Conservation (phyloP, 2,329 filamentous ascomycete genomes). For the Dactylella cylindrospora region DNA sequence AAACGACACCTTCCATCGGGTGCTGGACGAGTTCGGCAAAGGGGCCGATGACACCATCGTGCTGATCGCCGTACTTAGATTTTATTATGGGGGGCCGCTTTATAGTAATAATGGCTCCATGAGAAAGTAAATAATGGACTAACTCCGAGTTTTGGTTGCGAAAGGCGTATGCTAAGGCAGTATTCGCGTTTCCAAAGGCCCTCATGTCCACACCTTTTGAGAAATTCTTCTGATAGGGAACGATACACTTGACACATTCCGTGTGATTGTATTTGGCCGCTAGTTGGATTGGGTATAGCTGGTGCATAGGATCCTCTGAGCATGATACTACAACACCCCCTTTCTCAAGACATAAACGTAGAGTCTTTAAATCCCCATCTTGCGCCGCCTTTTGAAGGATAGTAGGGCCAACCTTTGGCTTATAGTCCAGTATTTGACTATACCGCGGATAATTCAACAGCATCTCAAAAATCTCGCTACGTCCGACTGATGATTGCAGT, state of each 20-base stretch:
- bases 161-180: slow-evolving; percentile 17
- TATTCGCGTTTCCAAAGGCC: neutral
- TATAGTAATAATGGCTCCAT: too few relatives aligned
- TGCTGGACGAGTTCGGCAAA: too few relatives aligned
- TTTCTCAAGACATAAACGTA: neutral
- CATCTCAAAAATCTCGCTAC: neutral
- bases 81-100: too few relatives aligned
- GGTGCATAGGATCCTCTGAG: neutral
- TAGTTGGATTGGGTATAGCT: slow-evolving; percentile 11
- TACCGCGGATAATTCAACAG: neutral
- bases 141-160: slow-evolving; percentile 10
- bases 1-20: too few relatives aligned
- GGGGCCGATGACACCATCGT: too few relatives aligned
- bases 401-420: neutral
- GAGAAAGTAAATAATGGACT: neutral
- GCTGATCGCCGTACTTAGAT: too few relatives aligned
- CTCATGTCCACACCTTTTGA: neutral
- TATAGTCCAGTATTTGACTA: neutral
- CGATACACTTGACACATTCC: slow-evolving; percentile 1
- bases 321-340: neutral
- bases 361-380: neutral
- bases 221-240: too few relatives aligned
- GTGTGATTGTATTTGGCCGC: slow-evolving; percentile 2
- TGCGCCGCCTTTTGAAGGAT: neutral
- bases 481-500: neutral